Evolutionary conservation across 495 filamentous ascomycete species (phyloP).

Genomic region (Aspergillus ostianus): DNA sequence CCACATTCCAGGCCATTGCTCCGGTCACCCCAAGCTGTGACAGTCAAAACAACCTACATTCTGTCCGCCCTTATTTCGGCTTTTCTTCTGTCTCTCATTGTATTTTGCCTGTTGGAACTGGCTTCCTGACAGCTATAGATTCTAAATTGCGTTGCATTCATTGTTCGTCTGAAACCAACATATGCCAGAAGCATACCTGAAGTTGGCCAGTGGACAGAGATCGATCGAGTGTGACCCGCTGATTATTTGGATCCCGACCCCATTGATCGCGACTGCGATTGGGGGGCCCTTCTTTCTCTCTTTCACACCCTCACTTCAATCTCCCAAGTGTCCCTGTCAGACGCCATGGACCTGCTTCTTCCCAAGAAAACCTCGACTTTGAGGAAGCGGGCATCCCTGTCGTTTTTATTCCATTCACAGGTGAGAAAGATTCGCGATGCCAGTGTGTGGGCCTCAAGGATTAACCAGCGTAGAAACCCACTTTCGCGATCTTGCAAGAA

Average conservation of each 20-base stretch:
- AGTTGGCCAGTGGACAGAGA: background rate
- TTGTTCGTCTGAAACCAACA: background rate
- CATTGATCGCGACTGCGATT: background rate
- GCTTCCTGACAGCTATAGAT: constrained; percentile 12
- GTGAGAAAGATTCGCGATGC: background rate
- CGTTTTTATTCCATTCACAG: constrained; percentile 19
- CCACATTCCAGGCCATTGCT: constrained; percentile 25
- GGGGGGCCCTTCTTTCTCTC: background rate
- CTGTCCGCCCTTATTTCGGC: background rate
- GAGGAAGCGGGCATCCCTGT: constrained; percentile 19
- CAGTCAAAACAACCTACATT: background rate
- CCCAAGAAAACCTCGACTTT: constrained; percentile 9
- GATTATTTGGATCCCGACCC: background rate
- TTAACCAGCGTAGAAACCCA: constrained; percentile 19
- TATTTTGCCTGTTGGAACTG: constrained; percentile 10
- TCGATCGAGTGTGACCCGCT: background rate
- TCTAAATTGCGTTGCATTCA: background rate
- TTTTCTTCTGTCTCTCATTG: constrained; percentile 1
- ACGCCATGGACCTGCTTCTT: constrained; percentile 13
- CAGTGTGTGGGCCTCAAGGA: background rate
- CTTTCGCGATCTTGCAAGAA: constrained; percentile 10
- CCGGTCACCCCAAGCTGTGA: constrained; percentile 7
- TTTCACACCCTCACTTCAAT: background rate
- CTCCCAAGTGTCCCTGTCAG: background rate
- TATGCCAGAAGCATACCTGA: background rate